Base-by-base conservation (phyloP, 2,329 filamentous ascomycete genomes). In the Aspergillus proliferans region DNA sequence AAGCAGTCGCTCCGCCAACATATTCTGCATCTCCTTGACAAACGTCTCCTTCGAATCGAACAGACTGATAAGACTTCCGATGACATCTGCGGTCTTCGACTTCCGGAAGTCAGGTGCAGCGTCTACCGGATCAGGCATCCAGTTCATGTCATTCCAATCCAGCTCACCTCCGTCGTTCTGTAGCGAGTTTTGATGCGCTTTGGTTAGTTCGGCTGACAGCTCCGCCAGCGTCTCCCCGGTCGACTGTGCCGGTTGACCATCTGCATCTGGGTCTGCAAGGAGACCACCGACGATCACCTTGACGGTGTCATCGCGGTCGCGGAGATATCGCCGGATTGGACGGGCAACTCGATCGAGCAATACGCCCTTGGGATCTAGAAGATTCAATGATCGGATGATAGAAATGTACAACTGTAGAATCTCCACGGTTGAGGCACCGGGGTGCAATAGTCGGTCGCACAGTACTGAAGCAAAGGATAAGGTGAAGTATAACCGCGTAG, bases 121-220 rank as follows among this genome's bases (percentile, higher is more conserved):
- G 64, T 98, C 93, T 36, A 94, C 84, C 0, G 93, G 93, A 60
- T 95, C 88, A 1, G 93, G 93, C 33, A 89, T 77, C 93, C 93
- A 98, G 7, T 84, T 81, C 84, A 95, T 87, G 66, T 98, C 91
- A 62, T 89, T 81, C 86, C 88, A 97, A 66, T 94, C 88, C 14
- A 93, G 76, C 46, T 88, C 87, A 49, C 86, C 83, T 21, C 63
- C 61, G n/a, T 78, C 73, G 34, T 75, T 69, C 51, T 58, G 65
- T 44, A 59, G 70, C 57, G 54, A 78, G 64, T 59, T 75, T 57
- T 57, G 65, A 46, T 66, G 70, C 36, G 66, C 65, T 51, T 61
- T 68, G 47, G 55, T 62, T 51, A 84, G 72, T 50, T 82, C 80
- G 8, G 72, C 67, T 1, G 80, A 77, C 14, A 84, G 70, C 54